Percentiles rank a stretch among this genome's conserved stretches.
Evolutionary conservation across 2,329 filamentous ascomycete genomes (phyloP).

Genomic region (Phyllachora maydis): DNA sequence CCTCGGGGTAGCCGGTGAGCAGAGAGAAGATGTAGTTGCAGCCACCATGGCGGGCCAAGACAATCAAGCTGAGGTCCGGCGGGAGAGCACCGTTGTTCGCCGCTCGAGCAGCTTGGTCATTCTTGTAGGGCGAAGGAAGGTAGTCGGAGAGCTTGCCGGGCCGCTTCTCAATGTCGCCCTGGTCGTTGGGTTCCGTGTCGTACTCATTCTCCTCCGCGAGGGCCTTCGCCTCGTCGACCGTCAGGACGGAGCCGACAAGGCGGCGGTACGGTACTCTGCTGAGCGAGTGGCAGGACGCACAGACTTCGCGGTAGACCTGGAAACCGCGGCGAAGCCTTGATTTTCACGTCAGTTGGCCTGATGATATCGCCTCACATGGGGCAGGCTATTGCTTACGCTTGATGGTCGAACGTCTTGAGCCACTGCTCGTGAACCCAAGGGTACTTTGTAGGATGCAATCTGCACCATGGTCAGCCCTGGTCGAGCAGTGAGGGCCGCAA

Average conservation of each 20-base stretch:
- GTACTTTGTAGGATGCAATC: constrained; percentile 79
- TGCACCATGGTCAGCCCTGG: constrained; percentile 21
- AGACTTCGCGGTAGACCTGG: constrained; percentile 98
- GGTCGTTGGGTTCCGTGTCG: constrained; percentile 91
- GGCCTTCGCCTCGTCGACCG: constrained; percentile 93
- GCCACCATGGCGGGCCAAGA: constrained; percentile 94
- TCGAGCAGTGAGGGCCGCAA: no score
- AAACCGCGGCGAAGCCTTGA: constrained; percentile 80
- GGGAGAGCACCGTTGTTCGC: constrained; percentile 97
- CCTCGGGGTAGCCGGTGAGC: constrained; percentile 92
- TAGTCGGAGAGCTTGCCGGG: constrained; percentile 98
- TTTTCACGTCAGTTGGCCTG: neutral
- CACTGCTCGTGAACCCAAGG: constrained; percentile 90
- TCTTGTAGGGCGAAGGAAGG: constrained; percentile 88
- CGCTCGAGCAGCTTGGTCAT: constrained; percentile 93
- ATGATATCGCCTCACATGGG: no score
- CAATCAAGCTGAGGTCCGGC: constrained; percentile 90
- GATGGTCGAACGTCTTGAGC: constrained; percentile 92
- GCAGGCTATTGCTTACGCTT: constrained; percentile 59
- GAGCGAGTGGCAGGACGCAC: constrained; percentile 92
- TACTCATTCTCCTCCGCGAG: constrained; percentile 98
- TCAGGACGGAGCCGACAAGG: constrained; percentile 80
- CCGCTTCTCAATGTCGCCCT: constrained; percentile 96
- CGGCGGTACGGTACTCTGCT: constrained; percentile 83
- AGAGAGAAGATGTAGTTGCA: constrained; percentile 98